Evolutionary conservation across 2,329 filamentous ascomycete species (phyloP).

Genomic region (Neofusicoccum cordaticola): DNA sequence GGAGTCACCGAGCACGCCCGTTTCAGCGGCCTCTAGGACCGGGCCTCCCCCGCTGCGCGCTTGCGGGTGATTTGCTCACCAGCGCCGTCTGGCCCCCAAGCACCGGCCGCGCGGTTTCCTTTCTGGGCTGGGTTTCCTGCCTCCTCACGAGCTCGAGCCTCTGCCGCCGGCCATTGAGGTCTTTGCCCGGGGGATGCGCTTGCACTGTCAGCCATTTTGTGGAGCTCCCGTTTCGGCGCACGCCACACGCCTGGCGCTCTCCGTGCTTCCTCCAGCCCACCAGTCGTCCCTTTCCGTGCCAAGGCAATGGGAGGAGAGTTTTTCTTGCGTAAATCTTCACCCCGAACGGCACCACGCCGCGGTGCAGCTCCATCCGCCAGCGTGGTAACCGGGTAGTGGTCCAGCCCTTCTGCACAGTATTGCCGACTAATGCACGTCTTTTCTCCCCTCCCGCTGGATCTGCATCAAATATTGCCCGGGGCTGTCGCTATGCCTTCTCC

Average conservation of each 20-base stretch:
- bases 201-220: background rate
- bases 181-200: background rate
- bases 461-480: background rate
- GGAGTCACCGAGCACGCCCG: background rate
- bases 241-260: background rate
- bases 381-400: background rate
- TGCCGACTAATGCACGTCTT: background rate
- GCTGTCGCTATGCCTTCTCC: background rate
- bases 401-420: background rate
- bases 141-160: background rate
- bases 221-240: background rate
- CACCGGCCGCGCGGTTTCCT: background rate
- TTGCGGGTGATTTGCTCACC: background rate
- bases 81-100: background rate
- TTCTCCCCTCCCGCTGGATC: background rate
- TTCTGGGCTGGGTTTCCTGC: background rate
- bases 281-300: background rate
- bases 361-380: background rate
- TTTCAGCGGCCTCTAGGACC: background rate
- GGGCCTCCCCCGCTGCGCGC: background rate
- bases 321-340: slow-evolving; percentile 1
- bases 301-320: background rate
- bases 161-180: background rate
- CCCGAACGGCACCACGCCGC: background rate
- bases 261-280: background rate